A percentile compares a stretch with the other conserved stretches of the same genome.
phyloP scores from a whole-genome alignment of 2,329 filamentous ascomycete genomes.

The Fusarium metavorans region DNA sequence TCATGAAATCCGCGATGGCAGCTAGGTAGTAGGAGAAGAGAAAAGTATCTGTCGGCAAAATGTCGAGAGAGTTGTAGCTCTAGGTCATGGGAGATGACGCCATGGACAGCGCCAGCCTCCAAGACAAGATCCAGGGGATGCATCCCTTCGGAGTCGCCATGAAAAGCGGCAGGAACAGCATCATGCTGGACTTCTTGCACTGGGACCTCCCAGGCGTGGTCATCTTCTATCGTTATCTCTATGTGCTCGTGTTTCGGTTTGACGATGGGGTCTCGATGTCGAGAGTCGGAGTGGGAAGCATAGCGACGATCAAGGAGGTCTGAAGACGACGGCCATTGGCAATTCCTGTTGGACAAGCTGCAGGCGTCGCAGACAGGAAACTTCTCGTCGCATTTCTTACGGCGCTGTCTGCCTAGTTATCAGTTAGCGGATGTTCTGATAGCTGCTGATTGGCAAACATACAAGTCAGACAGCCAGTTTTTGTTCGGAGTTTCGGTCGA shows the following conservation, averaged over 20 bases:
- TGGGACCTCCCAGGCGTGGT: neutral
- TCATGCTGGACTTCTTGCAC: neutral
- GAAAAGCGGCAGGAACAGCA: neutral
- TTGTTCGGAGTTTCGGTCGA: constrained; percentile 22
- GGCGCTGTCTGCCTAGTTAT: constrained; percentile 24
- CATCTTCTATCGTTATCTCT: neutral
- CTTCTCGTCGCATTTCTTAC: constrained; percentile 34
- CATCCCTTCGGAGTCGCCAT: neutral
- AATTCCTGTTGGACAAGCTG: neutral
- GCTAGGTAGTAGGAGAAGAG: constrained; percentile 42
- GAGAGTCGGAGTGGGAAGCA: constrained; percentile 10
- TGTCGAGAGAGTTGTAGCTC: constrained; percentile 32
- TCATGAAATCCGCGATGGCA: constrained; percentile 46
- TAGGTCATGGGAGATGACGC: constrained; percentile 17
- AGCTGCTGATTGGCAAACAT: accelerated
- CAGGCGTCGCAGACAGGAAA: constrained; percentile 21
- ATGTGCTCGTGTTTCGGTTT: neutral
- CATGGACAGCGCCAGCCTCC: constrained; percentile 14
- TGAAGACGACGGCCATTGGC: constrained; percentile 26
- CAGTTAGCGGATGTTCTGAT: neutral
- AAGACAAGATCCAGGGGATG: neutral
- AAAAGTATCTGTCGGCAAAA: constrained; percentile 36
- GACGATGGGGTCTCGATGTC: neutral
- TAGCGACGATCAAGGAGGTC: constrained; percentile 32
- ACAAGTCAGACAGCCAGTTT: constrained; percentile 37